Evolutionary conservation across 2,329 filamentous ascomycete species (phyloP).

Genomic region (Venturia nashicola): DNA sequence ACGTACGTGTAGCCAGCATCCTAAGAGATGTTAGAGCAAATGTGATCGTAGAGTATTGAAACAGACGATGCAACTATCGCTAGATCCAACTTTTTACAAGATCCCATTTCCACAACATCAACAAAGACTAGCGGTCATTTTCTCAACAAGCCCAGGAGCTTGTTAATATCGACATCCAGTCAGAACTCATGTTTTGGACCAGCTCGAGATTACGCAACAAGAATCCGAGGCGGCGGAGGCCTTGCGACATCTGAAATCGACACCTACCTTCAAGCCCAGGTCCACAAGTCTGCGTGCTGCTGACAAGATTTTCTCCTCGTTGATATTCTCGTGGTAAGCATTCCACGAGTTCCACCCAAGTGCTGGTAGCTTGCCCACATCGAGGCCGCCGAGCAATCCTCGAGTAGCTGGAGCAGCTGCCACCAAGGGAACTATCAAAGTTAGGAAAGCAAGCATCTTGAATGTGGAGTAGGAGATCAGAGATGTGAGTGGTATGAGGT

Average conservation of each 20-base stretch:
- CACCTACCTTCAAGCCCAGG: slow-evolving; percentile 31
- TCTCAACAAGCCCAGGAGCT: neutral
- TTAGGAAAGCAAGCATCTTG: neutral
- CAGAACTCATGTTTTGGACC: neutral
- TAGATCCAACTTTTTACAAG: neutral
- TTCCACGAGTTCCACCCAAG: slow-evolving; percentile 41
- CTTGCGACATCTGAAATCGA: neutral
- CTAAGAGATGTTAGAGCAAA: slow-evolving; percentile 9
- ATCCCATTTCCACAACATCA: neutral
- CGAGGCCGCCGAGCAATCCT: neutral
- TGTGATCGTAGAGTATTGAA: neutral
- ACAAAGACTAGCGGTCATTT: neutral
- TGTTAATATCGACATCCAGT: neutral
- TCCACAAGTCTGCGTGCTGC: slow-evolving; percentile 36
- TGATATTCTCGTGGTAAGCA: slow-evolving; percentile 38
- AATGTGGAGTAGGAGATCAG: neutral
- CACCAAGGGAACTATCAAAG: neutral
- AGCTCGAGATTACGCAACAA: neutral
- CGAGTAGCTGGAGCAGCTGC: neutral
- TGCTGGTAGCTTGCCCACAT: slow-evolving; percentile 15
- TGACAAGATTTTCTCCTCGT: slow-evolving; percentile 35
- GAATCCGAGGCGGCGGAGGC: neutral
- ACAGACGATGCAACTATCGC: neutral
- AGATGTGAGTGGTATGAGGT: neutral
- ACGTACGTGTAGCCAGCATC: slow-evolving; percentile 46